Base-by-base conservation (phyloP, 1,284 basidiomycete genomes). In the Boletus semigastroideus region DNA sequence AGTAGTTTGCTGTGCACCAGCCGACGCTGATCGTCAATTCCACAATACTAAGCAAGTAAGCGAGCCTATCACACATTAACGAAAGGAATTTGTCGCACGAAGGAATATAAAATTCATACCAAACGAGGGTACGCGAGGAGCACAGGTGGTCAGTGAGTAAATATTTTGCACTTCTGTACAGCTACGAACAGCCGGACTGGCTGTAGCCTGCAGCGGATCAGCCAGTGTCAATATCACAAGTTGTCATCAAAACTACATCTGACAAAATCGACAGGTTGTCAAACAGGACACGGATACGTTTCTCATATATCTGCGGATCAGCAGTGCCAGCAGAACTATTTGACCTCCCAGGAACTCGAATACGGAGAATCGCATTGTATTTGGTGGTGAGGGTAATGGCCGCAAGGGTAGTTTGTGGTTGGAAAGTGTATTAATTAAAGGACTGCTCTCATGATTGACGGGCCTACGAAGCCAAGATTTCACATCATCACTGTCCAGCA, bases 371-470 rank as follows among this genome's bases (percentile, higher is more conserved):
- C 46, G 59, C 42, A 49, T 52, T 50, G 51, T 52, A 47, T 51
- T 50, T 37, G 42, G 51, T 36, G 46, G 49, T 12, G 52, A 50
- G 55, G 51, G 52, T 43, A 52, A 51, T 59, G 51, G 48, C 60
- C 52, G 51, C 54, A 50, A 52, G 57, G 52, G 48, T 44, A 43
- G 49, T 55, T 57, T 50, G 63, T 59, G 55, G 56, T 53, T 49
- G 53, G 48, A 55, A n/a, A 40, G 45, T 33, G 48, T 55, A 66
- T 66, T 66, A 66, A 69, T 69, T 66, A 66, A 25, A 61, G 36
- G 50, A 54, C 44, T 36, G 52, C 40, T 55, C 56, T 68, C 61
- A 69, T 69, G 66, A 69, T 66, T 69, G 59, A 58, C 66, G 44
- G 53, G 40, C 49, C 42, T 51, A 51, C 47, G 39, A 50, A 54